Conservation (phyloP, 108 stramenopile genomes). For the Nannochloropsis salina region DNA sequence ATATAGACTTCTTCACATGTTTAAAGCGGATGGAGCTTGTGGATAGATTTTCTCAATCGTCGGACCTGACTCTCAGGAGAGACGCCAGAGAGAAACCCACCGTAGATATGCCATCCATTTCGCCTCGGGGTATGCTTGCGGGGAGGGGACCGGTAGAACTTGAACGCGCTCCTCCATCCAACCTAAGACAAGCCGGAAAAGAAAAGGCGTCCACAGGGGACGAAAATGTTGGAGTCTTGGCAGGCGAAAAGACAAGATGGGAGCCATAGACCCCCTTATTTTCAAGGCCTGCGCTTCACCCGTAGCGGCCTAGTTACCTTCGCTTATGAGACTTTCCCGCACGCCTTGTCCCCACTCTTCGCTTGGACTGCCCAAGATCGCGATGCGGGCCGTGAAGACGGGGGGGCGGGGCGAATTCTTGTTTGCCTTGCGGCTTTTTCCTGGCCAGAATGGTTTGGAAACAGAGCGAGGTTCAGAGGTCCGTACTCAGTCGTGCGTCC, state of each 20-base stretch:
- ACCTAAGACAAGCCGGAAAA: background rate
- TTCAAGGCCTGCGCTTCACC: no score
- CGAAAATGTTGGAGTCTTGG: no score
- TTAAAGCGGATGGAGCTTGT: no score
- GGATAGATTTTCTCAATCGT: no score
- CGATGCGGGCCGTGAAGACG: background rate
- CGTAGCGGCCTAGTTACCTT: background rate
- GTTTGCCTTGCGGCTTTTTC: background rate
- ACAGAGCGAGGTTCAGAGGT: no score
- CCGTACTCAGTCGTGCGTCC: no score
- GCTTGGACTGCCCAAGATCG: conserved; percentile 6
- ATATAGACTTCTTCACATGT: no score
- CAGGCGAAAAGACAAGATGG: no score
- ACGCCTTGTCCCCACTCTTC: conserved; percentile 4
- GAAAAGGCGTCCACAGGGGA: no score
- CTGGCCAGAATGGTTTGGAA: background rate
- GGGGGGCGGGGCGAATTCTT: background rate
- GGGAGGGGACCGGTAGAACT: background rate
- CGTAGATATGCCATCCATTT: conserved; percentile 6
- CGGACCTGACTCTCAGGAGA: background rate
- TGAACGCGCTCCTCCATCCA: conserved; percentile 10
- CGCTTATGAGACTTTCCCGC: background rate
- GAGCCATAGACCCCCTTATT: no score
- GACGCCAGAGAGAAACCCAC: background rate
- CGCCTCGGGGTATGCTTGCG: background rate